Conservation (phyloP, 225 moss, liverwort and hornwort species). For the Polytrichum commune region DNA sequence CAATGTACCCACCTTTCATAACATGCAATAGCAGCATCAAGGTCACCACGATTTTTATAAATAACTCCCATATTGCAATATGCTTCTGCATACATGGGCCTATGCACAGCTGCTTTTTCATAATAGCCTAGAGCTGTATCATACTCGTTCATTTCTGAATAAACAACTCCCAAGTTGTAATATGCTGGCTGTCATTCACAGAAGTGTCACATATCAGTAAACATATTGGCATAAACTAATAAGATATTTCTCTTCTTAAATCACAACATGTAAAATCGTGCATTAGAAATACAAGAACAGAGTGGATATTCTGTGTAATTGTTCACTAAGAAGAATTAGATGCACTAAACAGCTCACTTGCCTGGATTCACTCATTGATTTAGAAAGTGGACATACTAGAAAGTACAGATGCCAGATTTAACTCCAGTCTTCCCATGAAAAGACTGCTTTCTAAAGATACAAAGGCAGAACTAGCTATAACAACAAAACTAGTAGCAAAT, state of each 20-base stretch:
- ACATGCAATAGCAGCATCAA: slow-evolving; percentile 97
- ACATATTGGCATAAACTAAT: too few species aligned
- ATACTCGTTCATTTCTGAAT: slow-evolving; percentile 99
- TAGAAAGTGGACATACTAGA: too few species aligned
- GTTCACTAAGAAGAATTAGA: too few species aligned
- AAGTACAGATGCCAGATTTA: too few species aligned
- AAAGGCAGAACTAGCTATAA: background rate
- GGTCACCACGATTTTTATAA: slow-evolving; percentile 98
- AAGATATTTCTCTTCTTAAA: too few species aligned
- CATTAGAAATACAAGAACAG: too few species aligned
- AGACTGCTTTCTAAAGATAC: background rate
- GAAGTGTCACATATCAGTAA: background rate
- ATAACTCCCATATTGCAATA: slow-evolving; percentile 99
- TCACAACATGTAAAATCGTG: too few species aligned
- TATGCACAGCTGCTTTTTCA: slow-evolving; percentile 91
- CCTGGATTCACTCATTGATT: too few species aligned
- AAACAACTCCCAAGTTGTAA: slow-evolving; percentile 98
- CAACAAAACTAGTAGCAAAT: background rate
- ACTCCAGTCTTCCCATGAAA: too few species aligned
- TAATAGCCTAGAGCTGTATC: slow-evolving; percentile 95
- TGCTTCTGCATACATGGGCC: slow-evolving; percentile 99
- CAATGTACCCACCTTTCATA: slow-evolving; percentile 74
- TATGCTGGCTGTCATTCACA: slow-evolving; percentile 83
- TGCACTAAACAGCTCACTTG: too few species aligned
- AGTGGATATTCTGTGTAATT: too few species aligned